Evolutionary conservation across 2,329 filamentous ascomycete species (phyloP).

Genomic region (Diaporthe sp.): DNA sequence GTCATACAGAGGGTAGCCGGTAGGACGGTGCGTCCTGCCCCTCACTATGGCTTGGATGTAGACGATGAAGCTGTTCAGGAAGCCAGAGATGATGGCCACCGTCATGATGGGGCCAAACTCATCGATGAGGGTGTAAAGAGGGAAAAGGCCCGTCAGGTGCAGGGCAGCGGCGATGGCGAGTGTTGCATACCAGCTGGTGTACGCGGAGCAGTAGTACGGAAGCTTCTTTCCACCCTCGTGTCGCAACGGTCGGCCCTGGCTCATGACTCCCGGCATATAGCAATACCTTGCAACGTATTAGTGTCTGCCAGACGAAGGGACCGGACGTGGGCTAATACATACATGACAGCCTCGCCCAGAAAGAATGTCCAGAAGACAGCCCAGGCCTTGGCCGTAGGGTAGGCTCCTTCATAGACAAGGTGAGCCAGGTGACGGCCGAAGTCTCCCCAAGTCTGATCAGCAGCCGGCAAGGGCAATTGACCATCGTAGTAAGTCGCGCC

Average conservation of each 20-base stretch:
- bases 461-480: conserved; percentile 74
- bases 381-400: conserved; percentile 86
- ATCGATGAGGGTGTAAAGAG: conserved; percentile 90
- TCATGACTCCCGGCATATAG: conserved; percentile 86
- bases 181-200: conserved; percentile 88
- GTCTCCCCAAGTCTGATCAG: conserved; percentile 74
- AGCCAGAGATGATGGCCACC: conserved; percentile 94
- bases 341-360: conserved; percentile 83
- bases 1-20: conserved; percentile 82
- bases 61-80: conserved; percentile 82
- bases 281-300: neutral
- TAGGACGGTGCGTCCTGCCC: conserved; percentile 92
- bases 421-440: conserved; percentile 78
- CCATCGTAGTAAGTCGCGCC: conserved; percentile 93
- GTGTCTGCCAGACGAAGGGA: neutral
- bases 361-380: conserved; percentile 95
- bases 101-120: conserved; percentile 94
- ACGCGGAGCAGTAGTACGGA: conserved; percentile 92
- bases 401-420: conserved; percentile 85
- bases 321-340: conserved; percentile 59
- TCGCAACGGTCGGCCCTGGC: conserved; percentile 87
- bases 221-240: conserved; percentile 87
- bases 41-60: conserved; percentile 86
- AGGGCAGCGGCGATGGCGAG: conserved; percentile 76
- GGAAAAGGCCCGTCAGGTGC: conserved; percentile 87